These are phyloP conservation scores for Fusarium hostae DNA, from an alignment of 2,329 filamentous ascomycete genomes.

Conservation along the genomic window DNA sequence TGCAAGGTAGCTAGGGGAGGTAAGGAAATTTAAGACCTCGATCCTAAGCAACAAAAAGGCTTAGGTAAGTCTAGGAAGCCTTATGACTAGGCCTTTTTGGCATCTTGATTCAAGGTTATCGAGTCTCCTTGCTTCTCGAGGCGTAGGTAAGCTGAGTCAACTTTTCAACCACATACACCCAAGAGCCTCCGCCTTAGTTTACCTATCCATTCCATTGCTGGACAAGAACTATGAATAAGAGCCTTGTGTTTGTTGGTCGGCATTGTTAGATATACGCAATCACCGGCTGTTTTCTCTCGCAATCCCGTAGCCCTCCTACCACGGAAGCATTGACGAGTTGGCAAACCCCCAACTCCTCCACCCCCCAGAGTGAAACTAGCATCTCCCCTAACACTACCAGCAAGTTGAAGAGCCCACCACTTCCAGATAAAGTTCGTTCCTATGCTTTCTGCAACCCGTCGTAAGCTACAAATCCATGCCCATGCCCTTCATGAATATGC, in stretches of 20 bases:
- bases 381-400: conserved; percentile 5
- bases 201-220: not conserved
- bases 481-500: no score
- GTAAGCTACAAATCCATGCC: conserved; percentile 45
- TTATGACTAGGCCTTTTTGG: no score
- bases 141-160: not conserved
- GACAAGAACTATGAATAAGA: not conserved
- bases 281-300: conserved; percentile 4
- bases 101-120: no score
- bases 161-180: not conserved
- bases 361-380: not conserved
- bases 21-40: no score
- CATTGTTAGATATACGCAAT: not conserved
- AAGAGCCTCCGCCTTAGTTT: not conserved
- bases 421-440: conserved; percentile 1
- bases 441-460: conserved; percentile 45
- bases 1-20: no score
- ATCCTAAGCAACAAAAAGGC: no score
- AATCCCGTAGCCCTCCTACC: conserved; percentile 12
- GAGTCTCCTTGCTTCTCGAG: no score
- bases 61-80: no score
- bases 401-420: conserved; percentile 1
- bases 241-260: not conserved
- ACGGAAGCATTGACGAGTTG: conserved; percentile 22
- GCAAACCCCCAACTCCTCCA: not conserved